Percentiles rank a stretch among this genome's conserved stretches.
These are phyloP conservation scores for Gaeumannomyces sp. DNA, from an alignment of 2,329 filamentous ascomycete genomes.

Conservation along the genomic window DNA sequence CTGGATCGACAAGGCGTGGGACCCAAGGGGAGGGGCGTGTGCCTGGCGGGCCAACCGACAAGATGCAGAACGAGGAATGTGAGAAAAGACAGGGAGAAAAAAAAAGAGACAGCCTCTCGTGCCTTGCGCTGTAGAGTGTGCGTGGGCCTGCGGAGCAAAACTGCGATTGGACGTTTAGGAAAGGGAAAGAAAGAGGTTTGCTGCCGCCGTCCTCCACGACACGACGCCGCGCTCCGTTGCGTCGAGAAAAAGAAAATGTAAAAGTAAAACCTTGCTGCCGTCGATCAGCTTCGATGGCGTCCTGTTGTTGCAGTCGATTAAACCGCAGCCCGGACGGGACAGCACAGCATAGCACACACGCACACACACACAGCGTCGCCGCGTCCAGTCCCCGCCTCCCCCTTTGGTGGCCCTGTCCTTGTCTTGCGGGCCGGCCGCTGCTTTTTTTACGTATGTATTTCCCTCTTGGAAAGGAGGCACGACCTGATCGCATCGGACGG, in stretches of 20 bases:
- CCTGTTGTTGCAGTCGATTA: not conserved
- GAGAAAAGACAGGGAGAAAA: not conserved
- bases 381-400: not conserved
- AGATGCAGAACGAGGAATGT: not conserved
- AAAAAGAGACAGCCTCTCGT: not conserved
- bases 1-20: not conserved
- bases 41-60: not conserved
- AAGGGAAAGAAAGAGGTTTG: not conserved
- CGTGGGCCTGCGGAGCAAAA: not conserved
- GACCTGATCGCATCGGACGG: not conserved
- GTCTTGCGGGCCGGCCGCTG: not conserved
- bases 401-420: not conserved
- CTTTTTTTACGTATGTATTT: not conserved
- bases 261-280: too few relatives aligned
- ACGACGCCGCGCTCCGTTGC: not conserved
- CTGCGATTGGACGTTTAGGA: not conserved
- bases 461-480: not conserved
- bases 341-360: not conserved
- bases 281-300: not conserved
- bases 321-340: not conserved
- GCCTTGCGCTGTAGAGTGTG: not conserved
- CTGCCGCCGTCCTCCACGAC: not conserved
- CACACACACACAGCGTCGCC: not conserved
- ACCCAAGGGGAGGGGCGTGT: not conserved
- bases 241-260: too few relatives aligned